phyloP scores from a whole-genome alignment of 2,329 filamentous ascomycete species.

The Botrytis fabae region DNA sequence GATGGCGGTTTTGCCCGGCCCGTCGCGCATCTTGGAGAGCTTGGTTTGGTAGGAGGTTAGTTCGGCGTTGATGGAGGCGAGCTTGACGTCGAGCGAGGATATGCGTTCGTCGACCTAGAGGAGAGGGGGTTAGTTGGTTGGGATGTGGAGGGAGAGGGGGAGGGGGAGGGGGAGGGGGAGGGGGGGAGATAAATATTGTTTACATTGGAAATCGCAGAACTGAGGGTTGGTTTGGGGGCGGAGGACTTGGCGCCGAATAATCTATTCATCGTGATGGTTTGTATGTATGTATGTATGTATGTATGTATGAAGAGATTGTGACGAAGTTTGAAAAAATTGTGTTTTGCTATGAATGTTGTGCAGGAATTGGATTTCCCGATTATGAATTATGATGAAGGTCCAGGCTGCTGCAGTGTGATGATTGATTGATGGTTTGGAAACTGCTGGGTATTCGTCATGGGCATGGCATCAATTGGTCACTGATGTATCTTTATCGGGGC shows the following conservation, averaged over 20 bases:
- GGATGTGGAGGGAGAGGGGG: too few relatives aligned
- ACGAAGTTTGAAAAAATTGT: not conserved
- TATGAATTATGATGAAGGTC: conserved; percentile 2
- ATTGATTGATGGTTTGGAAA: not conserved
- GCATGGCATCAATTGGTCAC: not conserved
- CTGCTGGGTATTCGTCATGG: not conserved
- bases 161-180: conserved; percentile 10
- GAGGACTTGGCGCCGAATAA: conserved; percentile 88
- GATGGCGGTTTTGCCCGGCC: conserved; percentile 87
- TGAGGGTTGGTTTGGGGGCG: conserved; percentile 85
- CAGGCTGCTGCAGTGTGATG: not conserved
- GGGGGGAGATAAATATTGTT: conserved; percentile 27
- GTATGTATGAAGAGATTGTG: not conserved
- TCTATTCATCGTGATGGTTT: conserved; percentile 71
- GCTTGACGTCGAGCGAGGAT: conserved; percentile 88
- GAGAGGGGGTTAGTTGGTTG: conserved; percentile 28
- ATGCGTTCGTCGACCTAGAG: conserved; percentile 73
- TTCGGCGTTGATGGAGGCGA: conserved; percentile 88
- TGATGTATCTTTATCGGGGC: not conserved
- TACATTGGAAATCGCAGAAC: conserved; percentile 79
- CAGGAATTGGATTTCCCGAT: not conserved
- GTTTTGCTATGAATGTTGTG: not conserved
- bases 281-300: too few relatives aligned
- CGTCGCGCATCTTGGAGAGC: conserved; percentile 89
- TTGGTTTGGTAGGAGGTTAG: conserved; percentile 85